These are phyloP conservation scores for Trichoderma pleuroti DNA, from an alignment of 2,329 filamentous ascomycete genomes.

Conservation along the genomic window DNA sequence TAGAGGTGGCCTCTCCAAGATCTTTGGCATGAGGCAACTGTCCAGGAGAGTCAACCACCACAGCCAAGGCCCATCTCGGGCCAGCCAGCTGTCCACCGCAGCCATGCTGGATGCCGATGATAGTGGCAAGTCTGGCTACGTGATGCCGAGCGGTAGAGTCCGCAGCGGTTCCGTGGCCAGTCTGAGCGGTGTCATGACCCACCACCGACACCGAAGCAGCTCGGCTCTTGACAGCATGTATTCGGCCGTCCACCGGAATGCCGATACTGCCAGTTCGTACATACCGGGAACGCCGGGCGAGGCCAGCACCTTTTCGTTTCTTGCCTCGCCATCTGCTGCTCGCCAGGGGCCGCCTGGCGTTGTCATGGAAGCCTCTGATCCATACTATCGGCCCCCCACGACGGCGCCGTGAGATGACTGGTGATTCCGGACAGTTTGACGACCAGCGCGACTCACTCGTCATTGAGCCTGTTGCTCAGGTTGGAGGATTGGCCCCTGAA, in stretches of 20 bases:
- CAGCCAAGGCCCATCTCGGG: constrained; percentile 60
- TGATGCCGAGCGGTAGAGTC: constrained; percentile 51
- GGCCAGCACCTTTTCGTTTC: constrained; percentile 67
- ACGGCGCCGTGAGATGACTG: constrained; percentile 61
- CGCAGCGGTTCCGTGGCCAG: constrained; percentile 61
- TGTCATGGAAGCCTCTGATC: constrained; percentile 58
- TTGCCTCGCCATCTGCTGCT: constrained; percentile 55
- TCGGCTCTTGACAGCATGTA: constrained; percentile 52
- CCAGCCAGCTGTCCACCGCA: constrained; percentile 77
- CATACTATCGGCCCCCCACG: constrained; percentile 89
- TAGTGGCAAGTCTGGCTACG: constrained; percentile 59
- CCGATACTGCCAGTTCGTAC: constrained; percentile 60
- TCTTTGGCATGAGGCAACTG: constrained; percentile 87
- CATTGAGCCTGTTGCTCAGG: constrained; percentile 39
- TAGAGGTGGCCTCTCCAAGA: constrained; percentile 80
- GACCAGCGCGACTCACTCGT: constrained; percentile 29
- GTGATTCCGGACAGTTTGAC: constrained; percentile 34
- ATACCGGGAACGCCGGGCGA: constrained; percentile 72
- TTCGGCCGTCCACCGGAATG: constrained; percentile 44
- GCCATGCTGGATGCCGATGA: constrained; percentile 73
- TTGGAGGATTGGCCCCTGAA: constrained; percentile 34
- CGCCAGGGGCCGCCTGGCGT: constrained; percentile 44
- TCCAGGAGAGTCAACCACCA: constrained; percentile 65
- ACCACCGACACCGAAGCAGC: constrained; percentile 49
- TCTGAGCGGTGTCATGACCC: constrained; percentile 46